phyloP scores from a whole-genome alignment of 75 land plant genomes.

The Cryptomeria japonica region DNA sequence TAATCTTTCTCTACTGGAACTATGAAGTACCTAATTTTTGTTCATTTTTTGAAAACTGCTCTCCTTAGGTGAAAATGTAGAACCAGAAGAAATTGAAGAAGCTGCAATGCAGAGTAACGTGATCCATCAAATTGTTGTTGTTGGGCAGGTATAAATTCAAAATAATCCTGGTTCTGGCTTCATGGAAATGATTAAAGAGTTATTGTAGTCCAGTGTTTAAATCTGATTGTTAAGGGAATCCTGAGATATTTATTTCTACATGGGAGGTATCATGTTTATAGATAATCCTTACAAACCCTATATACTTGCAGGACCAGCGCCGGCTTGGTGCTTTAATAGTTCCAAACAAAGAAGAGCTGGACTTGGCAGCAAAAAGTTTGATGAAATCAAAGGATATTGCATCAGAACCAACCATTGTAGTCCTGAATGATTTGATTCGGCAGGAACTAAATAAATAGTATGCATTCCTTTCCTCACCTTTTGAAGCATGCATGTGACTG shows the following conservation, averaged over 20 bases:
- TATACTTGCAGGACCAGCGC: slow-evolving; percentile 71
- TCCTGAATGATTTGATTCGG: slow-evolving; percentile 27
- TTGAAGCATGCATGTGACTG: background rate
- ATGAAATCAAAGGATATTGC: slow-evolving; percentile 24
- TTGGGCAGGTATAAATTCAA: slow-evolving; percentile 74
- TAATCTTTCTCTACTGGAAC: background rate
- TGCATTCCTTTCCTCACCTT: slow-evolving; percentile 2
- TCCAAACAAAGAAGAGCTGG: slow-evolving; percentile 74
- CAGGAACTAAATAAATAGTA: slow-evolving; percentile 64
- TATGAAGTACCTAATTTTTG: background rate
- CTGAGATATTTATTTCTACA: slow-evolving; percentile 8
- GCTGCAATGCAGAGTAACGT: slow-evolving; percentile 76
- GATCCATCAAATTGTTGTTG: slow-evolving; percentile 85
- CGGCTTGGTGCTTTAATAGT: slow-evolving; percentile 86
- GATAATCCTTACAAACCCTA: background rate
- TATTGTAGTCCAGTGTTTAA: background rate
- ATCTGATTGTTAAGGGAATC: background rate
- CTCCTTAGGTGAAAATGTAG: slow-evolving; percentile 89
- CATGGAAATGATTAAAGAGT: background rate
- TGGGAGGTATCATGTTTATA: background rate
- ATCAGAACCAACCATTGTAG: slow-evolving; percentile 31
- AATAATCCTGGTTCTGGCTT: background rate
- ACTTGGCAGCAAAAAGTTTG: slow-evolving; percentile 26
- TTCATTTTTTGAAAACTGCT: background rate
- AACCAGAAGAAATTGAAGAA: slow-evolving; percentile 85